Base-by-base conservation (phyloP, 495 filamentous ascomycete species). In the Platismatia glauca region DNA sequence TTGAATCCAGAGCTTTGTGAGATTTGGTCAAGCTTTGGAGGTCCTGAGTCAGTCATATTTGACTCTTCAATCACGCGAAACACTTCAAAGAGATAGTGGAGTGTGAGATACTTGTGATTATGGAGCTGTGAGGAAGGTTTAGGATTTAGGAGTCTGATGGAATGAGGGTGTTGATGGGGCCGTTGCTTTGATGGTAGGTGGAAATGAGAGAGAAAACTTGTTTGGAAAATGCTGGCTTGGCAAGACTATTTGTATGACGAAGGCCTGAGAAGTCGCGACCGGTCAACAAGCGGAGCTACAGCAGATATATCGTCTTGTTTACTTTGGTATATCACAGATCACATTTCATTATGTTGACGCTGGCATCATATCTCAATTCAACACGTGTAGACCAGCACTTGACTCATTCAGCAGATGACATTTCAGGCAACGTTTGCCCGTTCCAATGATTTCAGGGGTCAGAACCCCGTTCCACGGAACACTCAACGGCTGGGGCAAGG, bases 21-120 rank as follows among this genome's bases (percentile, higher is more conserved):
- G 11, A 68, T 64, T 52, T 63, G 55, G 33, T 55, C 64, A 12
- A 68, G 66, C 61, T 68, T 61, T 41, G 66, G 66, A 57, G 66
- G 60, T 29, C 29, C 50, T 7, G 64, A 57, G 59, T 66, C 64
- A 61, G 60, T 60, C 59, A 64, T 68, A 37, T 38, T 61, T 33
- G 29, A 62, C 9, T 33, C 27, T 35, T 35, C 24, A 52, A 48
- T 31, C 41, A 52, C n/a, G 27, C 33, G 55, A 55, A 24, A 15
- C 24, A 31, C 43, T 53, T n/a, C 33, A 33, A 22, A 60, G 34
- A 34, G 27, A 27, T n/a, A 46, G 31, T 37, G 41, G 48, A 56
- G 31, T 57, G 24, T 31, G 20, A 16, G 34, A 39, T 62, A 57
- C 35, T 55, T 62, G n/a, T 59, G 35, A 35, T n/a, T 50, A 22